phyloP scores from a whole-genome alignment of 2,329 filamentous ascomycete species.

The Metarhizium album region DNA sequence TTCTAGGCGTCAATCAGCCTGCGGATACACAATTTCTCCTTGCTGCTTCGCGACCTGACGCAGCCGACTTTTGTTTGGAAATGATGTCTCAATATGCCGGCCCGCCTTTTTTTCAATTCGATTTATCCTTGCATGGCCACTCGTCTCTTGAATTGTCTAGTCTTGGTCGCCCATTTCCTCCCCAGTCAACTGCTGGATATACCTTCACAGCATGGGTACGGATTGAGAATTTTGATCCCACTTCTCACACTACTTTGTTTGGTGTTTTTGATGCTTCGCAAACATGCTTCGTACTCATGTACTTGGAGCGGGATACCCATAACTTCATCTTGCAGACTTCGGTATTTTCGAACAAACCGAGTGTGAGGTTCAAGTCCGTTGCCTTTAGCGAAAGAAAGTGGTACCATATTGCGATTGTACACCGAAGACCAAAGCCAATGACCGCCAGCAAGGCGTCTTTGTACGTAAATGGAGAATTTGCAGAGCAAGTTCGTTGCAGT shows the following conservation, averaged over 20 bases:
- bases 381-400: conserved; percentile 66
- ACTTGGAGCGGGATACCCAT: conserved; percentile 84
- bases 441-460: conserved; percentile 72
- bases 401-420: conserved; percentile 90
- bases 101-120: conserved; percentile 86
- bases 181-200: conserved; percentile 69
- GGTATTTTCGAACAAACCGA: conserved; percentile 73
- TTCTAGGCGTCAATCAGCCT: conserved; percentile 67
- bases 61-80: conserved; percentile 60
- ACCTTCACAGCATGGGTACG: conserved; percentile 84
- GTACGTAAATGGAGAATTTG: conserved; percentile 88
- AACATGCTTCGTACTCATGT: conserved; percentile 86
- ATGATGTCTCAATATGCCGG: conserved; percentile 64
- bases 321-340: conserved; percentile 97
- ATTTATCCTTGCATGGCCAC: conserved; percentile 78
- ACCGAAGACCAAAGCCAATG: conserved; percentile 66
- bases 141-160: conserved; percentile 82
- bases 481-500: conserved; percentile 79
- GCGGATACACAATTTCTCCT: conserved; percentile 71
- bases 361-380: conserved; percentile 82
- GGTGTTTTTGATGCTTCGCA: conserved; percentile 88
- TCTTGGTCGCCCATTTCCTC: conserved; percentile 78
- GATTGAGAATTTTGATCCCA: conserved; percentile 75
- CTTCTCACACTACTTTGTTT: conserved; percentile 87
- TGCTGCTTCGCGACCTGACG: conserved; percentile 37